These are phyloP conservation scores for Emergomyces pasteurianus DNA, from an alignment of 2,329 filamentous ascomycete genomes.

Conservation along the genomic window DNA sequence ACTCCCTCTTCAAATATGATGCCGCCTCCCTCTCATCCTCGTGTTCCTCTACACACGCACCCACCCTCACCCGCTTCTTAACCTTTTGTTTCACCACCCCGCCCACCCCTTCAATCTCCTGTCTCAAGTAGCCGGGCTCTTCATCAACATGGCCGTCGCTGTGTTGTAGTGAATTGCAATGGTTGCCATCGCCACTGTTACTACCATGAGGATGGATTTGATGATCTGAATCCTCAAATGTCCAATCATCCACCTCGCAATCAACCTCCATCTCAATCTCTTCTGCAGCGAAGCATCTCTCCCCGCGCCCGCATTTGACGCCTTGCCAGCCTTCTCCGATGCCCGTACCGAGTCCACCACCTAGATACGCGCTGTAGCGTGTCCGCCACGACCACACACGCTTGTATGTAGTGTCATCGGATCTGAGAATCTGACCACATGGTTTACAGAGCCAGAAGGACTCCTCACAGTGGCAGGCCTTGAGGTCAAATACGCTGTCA, in stretches of 20 bases:
- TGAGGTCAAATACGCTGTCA: conserved; percentile 40
- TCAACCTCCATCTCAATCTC: conserved; percentile 76
- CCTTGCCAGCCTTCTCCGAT: conserved; percentile 82
- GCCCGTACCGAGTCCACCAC: conserved; percentile 69
- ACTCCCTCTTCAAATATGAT: conserved; percentile 58
- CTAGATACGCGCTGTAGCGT: conserved; percentile 64
- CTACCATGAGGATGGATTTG: conserved; percentile 2
- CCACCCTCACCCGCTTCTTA: conserved; percentile 70
- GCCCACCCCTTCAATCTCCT: conserved; percentile 86
- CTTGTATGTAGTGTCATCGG: conserved; percentile 46
- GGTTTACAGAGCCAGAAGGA: conserved; percentile 73
- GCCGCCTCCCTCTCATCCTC: conserved; percentile 61
- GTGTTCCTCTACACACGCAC: conserved; percentile 74
- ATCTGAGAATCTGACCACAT: conserved; percentile 59
- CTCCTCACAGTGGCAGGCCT: conserved; percentile 45
- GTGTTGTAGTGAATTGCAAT: conserved; percentile 1
- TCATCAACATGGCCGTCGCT: conserved; percentile 23
- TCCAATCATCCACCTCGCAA: conserved; percentile 66
- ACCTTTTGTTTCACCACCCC: conserved; percentile 78
- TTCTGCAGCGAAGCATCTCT: conserved; percentile 61
- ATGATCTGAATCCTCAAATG: conserved; percentile 32
- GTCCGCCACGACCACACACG: conserved; percentile 82
- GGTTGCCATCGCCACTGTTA: not conserved
- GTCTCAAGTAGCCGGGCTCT: conserved; percentile 61
- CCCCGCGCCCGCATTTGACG: conserved; percentile 72